Evolutionary conservation across 495 filamentous ascomycete species (phyloP).

Genomic region (Chaetomium tenue): DNA sequence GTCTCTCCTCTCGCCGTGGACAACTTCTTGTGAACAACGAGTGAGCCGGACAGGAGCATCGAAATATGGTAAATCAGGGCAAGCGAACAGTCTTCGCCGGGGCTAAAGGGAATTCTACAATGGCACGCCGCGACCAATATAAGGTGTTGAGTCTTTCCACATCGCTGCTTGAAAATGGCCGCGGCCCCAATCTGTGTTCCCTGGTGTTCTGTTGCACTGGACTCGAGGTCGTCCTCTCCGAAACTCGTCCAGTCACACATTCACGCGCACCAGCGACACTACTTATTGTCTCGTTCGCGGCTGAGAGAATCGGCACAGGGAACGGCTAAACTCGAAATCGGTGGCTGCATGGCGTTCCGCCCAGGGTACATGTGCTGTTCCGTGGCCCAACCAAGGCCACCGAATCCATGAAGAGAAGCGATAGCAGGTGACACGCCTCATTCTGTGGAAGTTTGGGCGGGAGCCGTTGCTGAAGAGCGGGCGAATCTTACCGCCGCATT

Average conservation of each 20-base stretch:
- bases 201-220: not conserved
- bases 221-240: not conserved
- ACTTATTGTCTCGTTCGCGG: not conserved
- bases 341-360: slow-evolving; percentile 7
- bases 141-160: not conserved
- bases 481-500: slow-evolving; percentile 9
- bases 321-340: slow-evolving; percentile 14
- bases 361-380: slow-evolving; percentile 14
- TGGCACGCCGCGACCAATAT: not conserved
- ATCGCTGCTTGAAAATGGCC: not conserved
- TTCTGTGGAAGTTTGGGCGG: slow-evolving; percentile 9
- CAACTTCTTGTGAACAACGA: not conserved
- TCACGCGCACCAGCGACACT: not conserved
- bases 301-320: not conserved
- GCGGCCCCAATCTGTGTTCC: not conserved
- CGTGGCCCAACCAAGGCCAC: slow-evolving; percentile 12
- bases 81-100: not conserved
- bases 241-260: slow-evolving; percentile 15
- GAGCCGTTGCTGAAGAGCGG: slow-evolving; percentile 3
- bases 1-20: not conserved
- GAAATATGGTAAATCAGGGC: not conserved
- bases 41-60: not conserved
- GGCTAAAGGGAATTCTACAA: not conserved
- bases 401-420: not conserved
- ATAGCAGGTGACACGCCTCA: slow-evolving; percentile 10